A percentile compares a stretch with the other conserved stretches of the same genome.
Evolutionary conservation across 768 basidiomycete species (phyloP).

Genomic region (Neoboletus brunneissimus): DNA sequence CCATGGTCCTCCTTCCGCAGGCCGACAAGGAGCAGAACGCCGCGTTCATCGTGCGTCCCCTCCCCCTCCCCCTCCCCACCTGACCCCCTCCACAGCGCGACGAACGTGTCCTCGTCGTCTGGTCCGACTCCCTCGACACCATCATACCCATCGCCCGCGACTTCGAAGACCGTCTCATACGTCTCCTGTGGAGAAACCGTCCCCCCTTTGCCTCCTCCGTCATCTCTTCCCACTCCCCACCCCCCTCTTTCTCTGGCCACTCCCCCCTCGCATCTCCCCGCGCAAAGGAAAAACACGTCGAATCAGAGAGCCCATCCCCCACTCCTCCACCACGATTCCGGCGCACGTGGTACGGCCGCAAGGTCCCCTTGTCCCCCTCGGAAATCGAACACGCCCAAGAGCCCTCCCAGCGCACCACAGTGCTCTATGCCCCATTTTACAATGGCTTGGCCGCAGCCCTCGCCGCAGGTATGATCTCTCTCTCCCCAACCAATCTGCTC

Average conservation of each 20-base stretch:
- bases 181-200: constrained; percentile 49
- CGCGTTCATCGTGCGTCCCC: constrained; percentile 69
- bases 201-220: constrained; percentile 24
- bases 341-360: constrained; percentile 62
- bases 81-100: constrained; percentile 50
- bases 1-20: constrained; percentile 70
- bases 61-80: not conserved
- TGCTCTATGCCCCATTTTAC: constrained; percentile 27
- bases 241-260: constrained; percentile 37
- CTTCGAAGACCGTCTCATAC: constrained; percentile 57
- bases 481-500: not conserved
- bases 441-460: constrained; percentile 30
- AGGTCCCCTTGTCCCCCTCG: constrained; percentile 39
- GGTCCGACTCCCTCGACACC: constrained; percentile 76
- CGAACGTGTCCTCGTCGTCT: constrained; percentile 80
- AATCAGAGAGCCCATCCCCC: constrained; percentile 19
- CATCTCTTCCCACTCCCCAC: constrained; percentile 30
- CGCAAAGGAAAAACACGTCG: constrained; percentile 12
- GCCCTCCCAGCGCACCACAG: constrained; percentile 12
- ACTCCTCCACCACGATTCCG: constrained; percentile 34
- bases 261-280: constrained; percentile 29
- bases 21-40: constrained; percentile 35
- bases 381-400: constrained; percentile 29
- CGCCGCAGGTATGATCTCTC: constrained; percentile 13
- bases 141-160: constrained; percentile 55